phyloP scores from a whole-genome alignment of 177 flowering plant genomes.

The Vitis hybrid region DNA sequence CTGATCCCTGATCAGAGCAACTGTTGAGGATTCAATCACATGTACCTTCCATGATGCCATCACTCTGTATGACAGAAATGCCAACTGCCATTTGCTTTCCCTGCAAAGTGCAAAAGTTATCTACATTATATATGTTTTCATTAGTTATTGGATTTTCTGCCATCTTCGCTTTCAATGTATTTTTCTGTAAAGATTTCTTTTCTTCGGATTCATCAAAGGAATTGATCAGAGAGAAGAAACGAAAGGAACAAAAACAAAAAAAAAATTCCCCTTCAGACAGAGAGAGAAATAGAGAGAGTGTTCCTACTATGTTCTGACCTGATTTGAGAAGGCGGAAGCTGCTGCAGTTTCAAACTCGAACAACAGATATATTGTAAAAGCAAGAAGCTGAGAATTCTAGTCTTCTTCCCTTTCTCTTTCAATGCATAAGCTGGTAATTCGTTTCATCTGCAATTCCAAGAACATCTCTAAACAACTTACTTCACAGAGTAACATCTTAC shows the following conservation, averaged over 20 bases:
- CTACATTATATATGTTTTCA: not conserved
- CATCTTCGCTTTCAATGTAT: not conserved
- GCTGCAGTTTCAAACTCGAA: not conserved
- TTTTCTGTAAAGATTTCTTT: constrained; percentile 7
- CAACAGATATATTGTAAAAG: not conserved
- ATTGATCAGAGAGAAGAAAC: too few relatives aligned
- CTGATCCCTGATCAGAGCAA: not conserved
- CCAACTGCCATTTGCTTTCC: not conserved
- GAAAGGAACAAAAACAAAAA: too few relatives aligned
- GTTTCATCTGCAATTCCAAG: constrained; percentile 15
- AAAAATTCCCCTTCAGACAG: too few relatives aligned
- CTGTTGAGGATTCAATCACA: constrained; percentile 3
- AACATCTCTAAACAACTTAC: constrained; percentile 14
- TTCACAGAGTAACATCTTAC: constrained; percentile 13
- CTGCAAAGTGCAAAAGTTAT: not conserved
- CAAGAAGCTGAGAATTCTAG: not conserved
- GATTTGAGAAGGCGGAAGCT: not conserved
- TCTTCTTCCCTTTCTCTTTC: constrained; percentile 5
- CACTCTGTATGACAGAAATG: not conserved
- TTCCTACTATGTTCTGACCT: not conserved
- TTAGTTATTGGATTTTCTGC: not conserved
- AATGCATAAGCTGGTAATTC: not conserved
- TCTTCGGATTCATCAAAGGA: not conserved
- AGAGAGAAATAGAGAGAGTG: not conserved
- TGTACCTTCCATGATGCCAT: not conserved